A percentile compares a stretch with the other conserved stretches of the same genome.
phyloP scores from a whole-genome alignment of 2,329 filamentous ascomycete species.

The Hymenoscyphus scutula region DNA sequence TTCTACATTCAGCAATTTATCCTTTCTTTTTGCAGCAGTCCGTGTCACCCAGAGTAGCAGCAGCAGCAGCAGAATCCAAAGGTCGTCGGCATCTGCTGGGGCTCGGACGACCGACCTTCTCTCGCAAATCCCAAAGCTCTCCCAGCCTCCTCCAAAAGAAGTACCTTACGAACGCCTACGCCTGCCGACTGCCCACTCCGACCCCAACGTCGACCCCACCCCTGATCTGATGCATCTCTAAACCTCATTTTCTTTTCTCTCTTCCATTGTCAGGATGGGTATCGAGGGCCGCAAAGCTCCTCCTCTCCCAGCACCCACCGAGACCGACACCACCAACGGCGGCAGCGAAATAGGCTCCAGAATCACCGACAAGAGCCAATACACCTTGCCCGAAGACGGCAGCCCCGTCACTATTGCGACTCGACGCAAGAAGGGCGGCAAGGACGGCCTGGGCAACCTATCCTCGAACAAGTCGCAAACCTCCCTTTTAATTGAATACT shows the following conservation, averaged over 20 bases:
- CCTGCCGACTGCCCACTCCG: too few relatives aligned
- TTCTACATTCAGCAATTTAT: background rate
- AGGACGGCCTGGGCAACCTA: conserved; percentile 48
- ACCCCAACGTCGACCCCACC: conserved; percentile 13
- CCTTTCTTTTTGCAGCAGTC: background rate
- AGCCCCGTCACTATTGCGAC: conserved; percentile 91
- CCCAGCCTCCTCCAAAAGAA: background rate
- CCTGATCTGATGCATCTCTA: conserved; percentile 31
- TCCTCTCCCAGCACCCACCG: conserved; percentile 76
- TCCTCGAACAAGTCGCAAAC: conserved; percentile 62
- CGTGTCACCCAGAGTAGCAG: background rate
- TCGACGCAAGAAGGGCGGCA: conserved; percentile 57
- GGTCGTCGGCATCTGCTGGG: background rate
- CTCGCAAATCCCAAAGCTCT: conserved; percentile 5
- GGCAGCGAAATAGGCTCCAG: conserved; percentile 61
- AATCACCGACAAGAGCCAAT: conserved; percentile 66
- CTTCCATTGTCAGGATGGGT: conserved; percentile 34
- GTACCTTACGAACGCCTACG: background rate
- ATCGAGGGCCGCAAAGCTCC: conserved; percentile 46
- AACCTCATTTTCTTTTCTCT: conserved; percentile 9
- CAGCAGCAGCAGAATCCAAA: background rate
- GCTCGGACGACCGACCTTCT: background rate
- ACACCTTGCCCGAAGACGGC: conserved; percentile 81
- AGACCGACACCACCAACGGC: conserved; percentile 61
- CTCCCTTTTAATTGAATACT: conserved; percentile 73